phyloP scores from a whole-genome alignment of 2,329 filamentous ascomycete species.

The Calonectria montana region DNA sequence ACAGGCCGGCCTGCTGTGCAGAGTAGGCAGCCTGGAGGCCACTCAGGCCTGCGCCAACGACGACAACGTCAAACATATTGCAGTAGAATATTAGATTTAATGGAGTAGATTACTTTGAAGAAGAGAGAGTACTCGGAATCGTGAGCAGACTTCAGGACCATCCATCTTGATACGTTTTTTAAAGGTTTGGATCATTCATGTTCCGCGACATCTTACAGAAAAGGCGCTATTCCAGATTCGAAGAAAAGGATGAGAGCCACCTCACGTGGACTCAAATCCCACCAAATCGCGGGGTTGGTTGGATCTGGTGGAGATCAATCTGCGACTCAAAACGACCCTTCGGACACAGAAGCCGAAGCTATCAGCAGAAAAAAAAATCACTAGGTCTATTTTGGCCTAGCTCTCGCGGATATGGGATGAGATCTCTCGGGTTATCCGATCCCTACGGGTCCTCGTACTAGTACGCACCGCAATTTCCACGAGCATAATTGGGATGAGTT shows the following conservation, averaged over 20 bases:
- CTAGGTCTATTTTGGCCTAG: background rate
- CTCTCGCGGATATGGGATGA: no score
- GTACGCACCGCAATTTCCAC: no score
- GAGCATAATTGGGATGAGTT: no score
- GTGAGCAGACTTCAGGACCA: background rate
- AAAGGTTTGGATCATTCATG: background rate
- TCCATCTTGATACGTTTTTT: background rate
- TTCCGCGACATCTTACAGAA: background rate
- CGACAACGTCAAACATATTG: constrained; percentile 43
- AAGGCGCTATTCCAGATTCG: background rate
- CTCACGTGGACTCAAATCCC: background rate
- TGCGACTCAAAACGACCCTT: background rate
- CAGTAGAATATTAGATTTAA: background rate
- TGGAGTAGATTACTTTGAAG: background rate
- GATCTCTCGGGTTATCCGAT: background rate
- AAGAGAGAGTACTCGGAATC: background rate
- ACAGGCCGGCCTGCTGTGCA: constrained; percentile 50
- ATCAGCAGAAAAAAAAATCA: background rate
- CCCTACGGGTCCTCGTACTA: no score
- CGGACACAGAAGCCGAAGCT: background rate
- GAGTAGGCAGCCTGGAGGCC: constrained; percentile 51
- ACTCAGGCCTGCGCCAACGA: constrained; percentile 59
- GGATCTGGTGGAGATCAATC: background rate
- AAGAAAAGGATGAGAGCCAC: constrained; percentile 2
- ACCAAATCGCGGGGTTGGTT: background rate